A percentile compares a stretch with the other conserved stretches of the same genome.
phyloP scores from a whole-genome alignment of 2,329 filamentous ascomycete genomes.

The Dryadomyces quercus-mongolicae region DNA sequence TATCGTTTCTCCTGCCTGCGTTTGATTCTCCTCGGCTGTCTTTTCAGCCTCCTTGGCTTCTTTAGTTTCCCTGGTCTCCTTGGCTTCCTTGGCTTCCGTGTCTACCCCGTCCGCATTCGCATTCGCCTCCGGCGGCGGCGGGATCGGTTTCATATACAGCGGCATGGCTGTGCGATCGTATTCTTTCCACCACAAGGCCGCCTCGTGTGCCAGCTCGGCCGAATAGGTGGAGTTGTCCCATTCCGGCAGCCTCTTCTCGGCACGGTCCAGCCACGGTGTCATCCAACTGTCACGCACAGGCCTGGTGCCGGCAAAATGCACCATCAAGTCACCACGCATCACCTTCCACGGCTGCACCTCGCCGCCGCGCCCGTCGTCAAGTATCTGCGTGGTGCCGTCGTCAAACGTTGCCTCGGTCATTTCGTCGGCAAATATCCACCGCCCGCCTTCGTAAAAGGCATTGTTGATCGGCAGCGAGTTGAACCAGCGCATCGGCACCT shows the following conservation, averaged over 20 bases:
- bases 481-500: constrained; percentile 21
- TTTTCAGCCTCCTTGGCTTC: background rate
- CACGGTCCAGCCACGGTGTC: constrained; percentile 17
- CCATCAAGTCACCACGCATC: constrained; percentile 18
- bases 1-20: too few relatives aligned
- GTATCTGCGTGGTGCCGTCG: constrained; percentile 16
- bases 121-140: background rate
- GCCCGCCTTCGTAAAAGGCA: constrained; percentile 16
- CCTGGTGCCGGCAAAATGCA: constrained; percentile 19
- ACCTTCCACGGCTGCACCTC: constrained; percentile 19
- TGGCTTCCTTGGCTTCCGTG: background rate
- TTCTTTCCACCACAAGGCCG: constrained; percentile 13
- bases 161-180: constrained; percentile 1
- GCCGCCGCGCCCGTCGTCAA: constrained; percentile 15
- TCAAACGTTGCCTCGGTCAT: constrained; percentile 17
- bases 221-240: constrained; percentile 17
- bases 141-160: background rate
- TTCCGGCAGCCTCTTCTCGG: constrained; percentile 16
- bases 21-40: background rate
- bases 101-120: background rate
- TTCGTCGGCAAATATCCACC: constrained; percentile 17
- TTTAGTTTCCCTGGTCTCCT: background rate
- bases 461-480: constrained; percentile 22
- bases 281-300: constrained; percentile 21
- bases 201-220: constrained; percentile 9